Evolutionary conservation across 176 grass and related monocot genomes (phyloP).

Genomic region (Rhynchospora pubera): DNA sequence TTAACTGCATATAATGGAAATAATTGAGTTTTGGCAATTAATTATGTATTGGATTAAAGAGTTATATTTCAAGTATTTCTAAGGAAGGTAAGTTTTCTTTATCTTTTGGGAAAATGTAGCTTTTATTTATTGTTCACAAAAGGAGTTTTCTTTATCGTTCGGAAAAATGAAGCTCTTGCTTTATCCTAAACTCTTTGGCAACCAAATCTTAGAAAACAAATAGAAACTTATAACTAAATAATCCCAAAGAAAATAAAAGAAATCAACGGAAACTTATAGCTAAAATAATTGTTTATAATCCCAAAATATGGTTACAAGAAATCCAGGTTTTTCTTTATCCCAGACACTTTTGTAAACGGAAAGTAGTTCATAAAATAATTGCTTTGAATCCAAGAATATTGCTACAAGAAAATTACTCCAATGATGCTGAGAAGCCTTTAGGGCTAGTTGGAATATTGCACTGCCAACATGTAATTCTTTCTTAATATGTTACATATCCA

Average conservation of each 20-base stretch:
- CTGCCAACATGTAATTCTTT: not conserved
- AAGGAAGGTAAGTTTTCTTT: not conserved
- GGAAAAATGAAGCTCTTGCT: not conserved
- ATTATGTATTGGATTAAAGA: slow-evolving; percentile 17
- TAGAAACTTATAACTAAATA: not conserved
- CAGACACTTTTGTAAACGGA: not conserved
- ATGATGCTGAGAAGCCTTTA: not conserved
- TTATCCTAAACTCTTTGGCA: not conserved
- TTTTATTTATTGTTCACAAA: not conserved
- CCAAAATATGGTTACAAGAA: not conserved
- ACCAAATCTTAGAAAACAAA: not conserved
- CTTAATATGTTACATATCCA: not conserved
- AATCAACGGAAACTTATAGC: no score
- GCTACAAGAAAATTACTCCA: not conserved
- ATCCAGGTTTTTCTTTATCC: no score
- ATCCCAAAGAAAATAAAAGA: not conserved
- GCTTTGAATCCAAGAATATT: not conserved
- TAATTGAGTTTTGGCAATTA: slow-evolving; percentile 20
- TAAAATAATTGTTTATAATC: not conserved
- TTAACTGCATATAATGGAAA: slow-evolving; percentile 39
- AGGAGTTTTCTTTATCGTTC: slow-evolving; percentile 4
- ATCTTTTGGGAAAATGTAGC: not conserved
- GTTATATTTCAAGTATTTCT: slow-evolving; percentile 14
- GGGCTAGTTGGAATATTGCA: not conserved
- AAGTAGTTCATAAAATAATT: no score